Base-by-base conservation (phyloP, 176 grass and related monocot genomes). In the Aechmea fasciata region DNA sequence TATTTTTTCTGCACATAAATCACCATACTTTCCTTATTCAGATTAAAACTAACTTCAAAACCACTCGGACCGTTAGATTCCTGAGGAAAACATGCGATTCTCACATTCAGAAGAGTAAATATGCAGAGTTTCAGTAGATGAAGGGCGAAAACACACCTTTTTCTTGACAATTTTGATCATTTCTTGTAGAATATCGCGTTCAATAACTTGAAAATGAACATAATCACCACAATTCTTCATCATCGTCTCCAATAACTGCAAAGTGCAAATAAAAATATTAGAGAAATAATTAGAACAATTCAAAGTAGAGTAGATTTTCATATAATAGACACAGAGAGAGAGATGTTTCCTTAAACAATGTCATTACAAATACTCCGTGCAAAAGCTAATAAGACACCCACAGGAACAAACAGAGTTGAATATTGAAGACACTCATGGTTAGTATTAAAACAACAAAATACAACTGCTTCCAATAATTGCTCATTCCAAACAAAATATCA, bases 151-250 rank as follows among this genome's bases (percentile, higher is more conserved):
- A 19, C 26, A 50, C 64, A 83, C 87, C 87, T 85, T 96, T 84
- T 88, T 96, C 82, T 77, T 90, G 11, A 87, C 74, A 73, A 91
- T 78, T 85, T 88, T 96, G 24, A 88, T 51, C 87, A 96, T 96
- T 47, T 96, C 91, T 12, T 77, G 82, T 18, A 91, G 77, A 83
- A 96, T 88, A 71, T 87, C 85, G 50, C 91, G 84, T 51, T 96
- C 91, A 49, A 75, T 25, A n/a, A 96, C 82, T 85, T 87, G 87
- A 59, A 78, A 72, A 82, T 96, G 87, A 26, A 91, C 82, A 62
- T 79, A 74, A 73, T 87, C 87, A 20, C 87, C 87, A 66, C 91
- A 96, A 66, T 96, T 96, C 67, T 96, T 96, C 65, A 96, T 81
- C 68, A 96, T 71, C 55, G 84, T 90, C 64, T 96, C 91, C 73